A percentile compares a stretch with the other conserved stretches of the same genome.
phyloP scores from a whole-genome alignment of 768 basidiomycete species.

The Gautieria morchelliformis region DNA sequence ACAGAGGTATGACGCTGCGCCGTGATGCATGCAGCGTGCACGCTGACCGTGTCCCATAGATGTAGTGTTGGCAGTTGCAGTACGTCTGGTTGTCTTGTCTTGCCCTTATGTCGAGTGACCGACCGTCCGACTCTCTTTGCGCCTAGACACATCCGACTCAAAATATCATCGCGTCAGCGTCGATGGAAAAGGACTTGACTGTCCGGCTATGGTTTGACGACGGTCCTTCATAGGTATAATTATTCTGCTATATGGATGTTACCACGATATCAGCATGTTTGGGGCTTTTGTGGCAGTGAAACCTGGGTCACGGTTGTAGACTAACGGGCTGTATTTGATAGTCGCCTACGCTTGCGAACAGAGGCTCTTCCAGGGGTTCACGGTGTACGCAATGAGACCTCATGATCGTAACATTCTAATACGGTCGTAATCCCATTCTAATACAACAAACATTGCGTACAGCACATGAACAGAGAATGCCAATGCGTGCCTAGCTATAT shows the following conservation, averaged over 20 bases:
- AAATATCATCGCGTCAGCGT: constrained; percentile 76
- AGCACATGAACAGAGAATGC: not conserved
- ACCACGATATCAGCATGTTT: not conserved
- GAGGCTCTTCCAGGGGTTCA: no score
- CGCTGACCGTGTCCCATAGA: constrained; percentile 27
- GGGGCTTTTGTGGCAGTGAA: no score
- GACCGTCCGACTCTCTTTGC: constrained; percentile 9
- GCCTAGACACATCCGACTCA: constrained; percentile 65
- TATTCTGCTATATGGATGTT: not conserved
- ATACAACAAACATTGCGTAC: not conserved
- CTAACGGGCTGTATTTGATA: no score
- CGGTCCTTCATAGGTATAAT: not conserved
- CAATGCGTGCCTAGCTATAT: not conserved
- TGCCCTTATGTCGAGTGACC: not conserved
- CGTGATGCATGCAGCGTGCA: constrained; percentile 12
- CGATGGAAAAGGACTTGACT: constrained; percentile 80
- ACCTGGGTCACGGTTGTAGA: no score
- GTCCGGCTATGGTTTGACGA: constrained; percentile 73
- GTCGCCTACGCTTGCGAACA: no score
- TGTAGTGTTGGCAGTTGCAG: constrained; percentile 73
- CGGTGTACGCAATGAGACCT: no score
- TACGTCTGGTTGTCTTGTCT: constrained; percentile 15
- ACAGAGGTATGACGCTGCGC: constrained; percentile 46
- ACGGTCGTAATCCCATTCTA: no score
- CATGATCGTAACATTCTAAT: no score